Percentiles rank a stretch among this genome's conserved stretches.
Conservation (phyloP, 1,139 yeast species). For the Yamadazyma mexicana region DNA sequence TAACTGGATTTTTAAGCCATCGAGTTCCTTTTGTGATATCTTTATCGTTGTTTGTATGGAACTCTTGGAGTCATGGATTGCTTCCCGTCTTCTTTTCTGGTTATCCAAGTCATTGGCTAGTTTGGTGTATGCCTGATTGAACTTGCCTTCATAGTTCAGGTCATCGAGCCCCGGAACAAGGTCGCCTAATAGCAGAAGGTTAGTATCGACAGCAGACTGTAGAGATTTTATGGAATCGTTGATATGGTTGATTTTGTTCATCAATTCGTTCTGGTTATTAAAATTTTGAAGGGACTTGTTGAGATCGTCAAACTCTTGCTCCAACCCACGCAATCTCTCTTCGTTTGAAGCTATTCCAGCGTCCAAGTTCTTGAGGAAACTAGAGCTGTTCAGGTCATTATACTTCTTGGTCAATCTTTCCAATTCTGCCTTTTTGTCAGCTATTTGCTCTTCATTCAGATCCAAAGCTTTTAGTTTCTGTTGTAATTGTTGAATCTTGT, state of each 20-base stretch:
- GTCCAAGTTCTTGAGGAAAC: conserved; percentile 30
- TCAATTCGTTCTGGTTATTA: conserved; percentile 59
- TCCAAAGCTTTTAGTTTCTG: conserved; percentile 44
- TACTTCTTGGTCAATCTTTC: conserved; percentile 31
- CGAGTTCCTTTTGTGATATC: conserved; percentile 13
- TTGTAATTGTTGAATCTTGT: conserved; percentile 34
- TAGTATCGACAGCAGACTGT: conserved; percentile 12
- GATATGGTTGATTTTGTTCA: conserved; percentile 51
- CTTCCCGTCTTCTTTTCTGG: conserved; percentile 12
- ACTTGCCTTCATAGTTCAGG: conserved; percentile 20
- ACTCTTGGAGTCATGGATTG: conserved; percentile 12
- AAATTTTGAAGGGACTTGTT: conserved; percentile 50
- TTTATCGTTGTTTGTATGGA: conserved; percentile 16
- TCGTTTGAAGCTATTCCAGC: conserved; percentile 41
- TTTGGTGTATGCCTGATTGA: conserved; percentile 16
- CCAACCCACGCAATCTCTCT: conserved; percentile 40
- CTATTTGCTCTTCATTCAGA: conserved; percentile 27
- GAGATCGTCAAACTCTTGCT: conserved; percentile 54
- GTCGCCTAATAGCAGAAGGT: conserved; percentile 9
- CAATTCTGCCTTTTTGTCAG: conserved; percentile 32
- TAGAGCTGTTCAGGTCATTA: conserved; percentile 23
- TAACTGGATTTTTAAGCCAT: conserved; percentile 16
- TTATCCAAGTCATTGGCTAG: conserved; percentile 11
- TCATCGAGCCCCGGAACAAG: conserved; percentile 23
- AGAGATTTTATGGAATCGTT: conserved; percentile 11